Conservation (phyloP, 2,329 filamentous ascomycete species). For the Dothistroma pini region DNA sequence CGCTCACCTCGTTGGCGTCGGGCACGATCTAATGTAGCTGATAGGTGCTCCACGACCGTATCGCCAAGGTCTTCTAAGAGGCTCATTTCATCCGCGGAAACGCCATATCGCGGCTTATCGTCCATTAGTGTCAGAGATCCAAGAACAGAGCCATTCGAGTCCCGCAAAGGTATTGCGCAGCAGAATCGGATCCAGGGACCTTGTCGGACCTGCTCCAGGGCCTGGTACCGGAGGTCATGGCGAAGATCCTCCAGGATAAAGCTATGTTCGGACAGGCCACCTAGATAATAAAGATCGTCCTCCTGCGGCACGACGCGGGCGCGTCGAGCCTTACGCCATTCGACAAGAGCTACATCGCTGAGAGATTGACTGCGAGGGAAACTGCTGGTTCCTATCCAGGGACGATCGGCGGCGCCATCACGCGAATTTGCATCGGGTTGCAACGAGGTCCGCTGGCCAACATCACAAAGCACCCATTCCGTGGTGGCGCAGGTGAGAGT, state of each 20-base stretch:
- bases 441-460: slow-evolving; percentile 46
- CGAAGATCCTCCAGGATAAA: slow-evolving; percentile 26
- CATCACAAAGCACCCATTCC: slow-evolving; percentile 53
- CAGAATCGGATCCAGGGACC: slow-evolving; percentile 41
- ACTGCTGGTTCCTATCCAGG: slow-evolving; percentile 37
- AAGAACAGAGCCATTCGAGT: slow-evolving; percentile 53
- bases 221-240: slow-evolving; percentile 3
- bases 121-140: slow-evolving; percentile 59
- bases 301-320: slow-evolving; percentile 18
- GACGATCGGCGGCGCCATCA: slow-evolving; percentile 28
- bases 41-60: slow-evolving; percentile 59
- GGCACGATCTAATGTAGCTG: slow-evolving; percentile 50
- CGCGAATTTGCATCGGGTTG: slow-evolving; percentile 28
- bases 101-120: slow-evolving; percentile 51
- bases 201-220: slow-evolving; percentile 14
- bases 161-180: slow-evolving; percentile 59
- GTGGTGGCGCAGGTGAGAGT: slow-evolving; percentile 46
- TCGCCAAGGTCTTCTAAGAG: slow-evolving; percentile 57
- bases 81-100: slow-evolving; percentile 49
- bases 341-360: slow-evolving; percentile 29
- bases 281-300: slow-evolving; percentile 22
- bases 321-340: slow-evolving; percentile 25
- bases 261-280: slow-evolving; percentile 23
- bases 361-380: slow-evolving; percentile 36
- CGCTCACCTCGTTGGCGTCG: slow-evolving; percentile 53